Percentiles rank a stretch among this genome's conserved stretches.
These are phyloP conservation scores for Pulicaria dysenterica DNA, from an alignment of 129 eudicot species.

Conservation along the genomic window DNA sequence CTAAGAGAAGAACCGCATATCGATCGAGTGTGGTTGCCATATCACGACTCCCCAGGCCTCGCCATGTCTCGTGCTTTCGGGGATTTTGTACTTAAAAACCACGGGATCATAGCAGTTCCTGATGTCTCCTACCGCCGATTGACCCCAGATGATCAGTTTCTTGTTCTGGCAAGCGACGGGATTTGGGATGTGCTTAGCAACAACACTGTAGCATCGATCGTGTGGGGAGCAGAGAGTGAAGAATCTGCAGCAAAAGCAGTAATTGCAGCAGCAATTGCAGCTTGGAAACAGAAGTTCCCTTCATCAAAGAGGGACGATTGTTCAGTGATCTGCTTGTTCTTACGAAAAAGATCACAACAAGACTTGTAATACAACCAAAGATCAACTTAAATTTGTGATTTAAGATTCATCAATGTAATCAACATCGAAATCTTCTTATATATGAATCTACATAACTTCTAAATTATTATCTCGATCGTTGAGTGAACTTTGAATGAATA, in stretches of 20 bases:
- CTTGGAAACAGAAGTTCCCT: conserved; percentile 78
- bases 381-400: conserved; percentile 4
- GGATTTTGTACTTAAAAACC: conserved; percentile 70
- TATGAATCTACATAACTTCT: too few relatives aligned
- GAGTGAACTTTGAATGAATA: neutral
- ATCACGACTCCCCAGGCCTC: conserved; percentile 75
- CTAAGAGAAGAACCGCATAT: conserved; percentile 71
- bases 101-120: conserved; percentile 75
- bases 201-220: conserved; percentile 56
- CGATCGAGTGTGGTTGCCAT: conserved; percentile 87
- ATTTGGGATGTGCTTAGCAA: conserved; percentile 96
- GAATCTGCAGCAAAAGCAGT: conserved; percentile 75
- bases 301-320: conserved; percentile 75
- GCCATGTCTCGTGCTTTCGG: conserved; percentile 98
- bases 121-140: conserved; percentile 57
- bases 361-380: conserved; percentile 14
- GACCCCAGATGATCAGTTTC: conserved; percentile 65
- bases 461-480: too few relatives aligned
- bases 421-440: too few relatives aligned
- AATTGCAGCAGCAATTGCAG: conserved; percentile 58
- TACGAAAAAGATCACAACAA: conserved; percentile 38
- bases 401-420: too few relatives aligned
- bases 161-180: conserved; percentile 90
- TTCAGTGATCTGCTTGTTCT: conserved; percentile 72
- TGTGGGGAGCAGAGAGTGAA: conserved; percentile 57